A percentile compares a stretch with the other conserved stretches of the same genome.
These are phyloP conservation scores for Glarea lozoyensis DNA, from an alignment of 495 filamentous ascomycete species.

Conservation along the genomic window DNA sequence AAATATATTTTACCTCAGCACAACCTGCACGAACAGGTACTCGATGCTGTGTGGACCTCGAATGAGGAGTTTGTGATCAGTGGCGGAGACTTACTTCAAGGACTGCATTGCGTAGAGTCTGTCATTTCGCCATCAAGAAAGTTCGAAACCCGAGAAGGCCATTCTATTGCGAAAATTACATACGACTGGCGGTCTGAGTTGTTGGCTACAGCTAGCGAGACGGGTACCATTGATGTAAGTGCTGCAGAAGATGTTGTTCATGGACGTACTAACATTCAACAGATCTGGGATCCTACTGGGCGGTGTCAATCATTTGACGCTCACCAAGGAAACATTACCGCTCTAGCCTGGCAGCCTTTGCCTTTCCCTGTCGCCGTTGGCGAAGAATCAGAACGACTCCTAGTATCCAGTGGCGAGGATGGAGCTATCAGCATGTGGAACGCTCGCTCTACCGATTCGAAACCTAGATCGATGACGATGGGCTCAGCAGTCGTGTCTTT, in stretches of 20 bases:
- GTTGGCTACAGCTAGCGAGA: constrained; percentile 40
- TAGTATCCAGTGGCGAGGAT: constrained; percentile 49
- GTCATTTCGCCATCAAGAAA: constrained; percentile 29
- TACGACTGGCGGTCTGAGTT: constrained; percentile 37
- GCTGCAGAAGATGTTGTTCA: neutral
- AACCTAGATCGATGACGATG: constrained; percentile 50
- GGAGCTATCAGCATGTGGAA: constrained; percentile 64
- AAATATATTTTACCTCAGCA: constrained; percentile 36
- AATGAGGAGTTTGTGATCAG: constrained; percentile 50
- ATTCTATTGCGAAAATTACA: constrained; percentile 35
- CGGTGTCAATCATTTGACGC: constrained; percentile 36
- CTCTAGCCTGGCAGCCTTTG: constrained; percentile 43
- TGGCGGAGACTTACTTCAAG: constrained; percentile 41
- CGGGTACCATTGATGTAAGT: constrained; percentile 43
- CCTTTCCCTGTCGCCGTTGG: constrained; percentile 20
- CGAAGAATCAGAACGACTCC: constrained; percentile 35
- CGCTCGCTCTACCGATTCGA: constrained; percentile 42
- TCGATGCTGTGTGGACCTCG: constrained; percentile 54
- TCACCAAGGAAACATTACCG: constrained; percentile 38
- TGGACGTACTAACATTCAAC: constrained; percentile 11
- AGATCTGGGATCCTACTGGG: constrained; percentile 43
- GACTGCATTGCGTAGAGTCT: constrained; percentile 28
- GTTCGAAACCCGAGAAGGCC: constrained; percentile 32
- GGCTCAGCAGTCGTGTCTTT: constrained; percentile 49
- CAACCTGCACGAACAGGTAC: constrained; percentile 29